Evolutionary conservation across 306 rosid species (phyloP).

Genomic region (Cicer cuneatum): DNA sequence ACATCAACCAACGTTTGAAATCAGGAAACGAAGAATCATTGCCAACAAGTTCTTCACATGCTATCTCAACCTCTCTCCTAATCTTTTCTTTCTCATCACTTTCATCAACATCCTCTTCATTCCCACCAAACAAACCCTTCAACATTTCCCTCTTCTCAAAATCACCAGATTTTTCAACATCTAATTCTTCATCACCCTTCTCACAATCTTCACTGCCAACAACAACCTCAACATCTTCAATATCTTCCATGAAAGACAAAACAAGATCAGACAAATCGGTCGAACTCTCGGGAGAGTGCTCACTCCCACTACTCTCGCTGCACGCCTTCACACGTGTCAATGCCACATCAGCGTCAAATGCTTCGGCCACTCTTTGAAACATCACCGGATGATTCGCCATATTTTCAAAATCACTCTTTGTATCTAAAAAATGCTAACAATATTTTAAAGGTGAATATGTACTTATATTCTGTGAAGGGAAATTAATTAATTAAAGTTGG

Average conservation of each 20-base stretch:
- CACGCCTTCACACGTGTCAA: slow-evolving; percentile 55
- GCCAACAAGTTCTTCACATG: slow-evolving; percentile 32
- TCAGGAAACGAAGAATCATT: slow-evolving; percentile 49
- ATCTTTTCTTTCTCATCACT: slow-evolving; percentile 49
- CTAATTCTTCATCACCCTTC: slow-evolving; percentile 10
- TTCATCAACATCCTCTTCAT: slow-evolving; percentile 33
- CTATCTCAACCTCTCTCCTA: slow-evolving; percentile 52
- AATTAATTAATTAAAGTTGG: too few species aligned
- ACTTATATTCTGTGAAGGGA: too few species aligned
- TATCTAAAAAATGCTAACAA: background rate
- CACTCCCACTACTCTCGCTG: slow-evolving; percentile 89
- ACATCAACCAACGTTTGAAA: slow-evolving; percentile 72
- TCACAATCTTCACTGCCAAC: background rate
- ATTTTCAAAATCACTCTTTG: background rate
- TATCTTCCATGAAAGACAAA: slow-evolving; percentile 75
- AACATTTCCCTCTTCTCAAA: slow-evolving; percentile 53
- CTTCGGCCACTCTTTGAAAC: slow-evolving; percentile 71
- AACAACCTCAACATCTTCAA: background rate
- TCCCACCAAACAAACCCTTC: slow-evolving; percentile 43
- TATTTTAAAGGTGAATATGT: background rate
- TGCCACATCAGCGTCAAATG: slow-evolving; percentile 64
- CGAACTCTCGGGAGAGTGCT: slow-evolving; percentile 70
- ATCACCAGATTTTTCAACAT: slow-evolving; percentile 46
- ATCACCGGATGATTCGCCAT: slow-evolving; percentile 53
- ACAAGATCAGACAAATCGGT: slow-evolving; percentile 74